Evolutionary conservation across 768 basidiomycete genomes (phyloP), one percentile per base, ranked within the genome.

Genomic region (Fomitopsis pulvina): DNA sequence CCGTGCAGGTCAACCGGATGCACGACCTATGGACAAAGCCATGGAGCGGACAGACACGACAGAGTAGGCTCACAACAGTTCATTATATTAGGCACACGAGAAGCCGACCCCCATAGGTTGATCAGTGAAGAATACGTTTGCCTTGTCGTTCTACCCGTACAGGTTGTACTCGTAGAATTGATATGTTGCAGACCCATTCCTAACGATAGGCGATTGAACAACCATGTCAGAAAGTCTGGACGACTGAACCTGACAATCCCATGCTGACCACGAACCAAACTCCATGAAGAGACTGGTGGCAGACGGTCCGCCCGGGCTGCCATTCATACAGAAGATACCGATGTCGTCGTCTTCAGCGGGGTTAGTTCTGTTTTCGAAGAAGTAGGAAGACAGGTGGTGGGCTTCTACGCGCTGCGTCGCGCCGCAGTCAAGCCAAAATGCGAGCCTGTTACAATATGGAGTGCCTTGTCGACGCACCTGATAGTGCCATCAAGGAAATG

Each of bases 171-270:
- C 71, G 1, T 73, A 38, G 67, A 65, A 20, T 73, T 71, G 9
- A 71, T 66, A 87, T 73, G 32, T 78, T 73, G 63, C 89, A 92
- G n/a, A n/a, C n/a, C n/a, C n/a, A n/a, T n/a, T n/a, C n/a, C n/a
- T n/a, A n/a, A n/a, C n/a, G n/a, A n/a, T n/a, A n/a, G n/a, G n/a
- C n/a, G n/a, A n/a, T n/a, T n/a, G n/a, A n/a, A n/a, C n/a, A n/a
- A n/a, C n/a, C n/a, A n/a, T n/a, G n/a, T n/a, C n/a, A n/a, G n/a
- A n/a, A n/a, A n/a, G n/a, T n/a, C n/a, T n/a, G n/a, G n/a, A n/a
- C n/a, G n/a, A n/a, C n/a, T n/a, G n/a, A n/a, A n/a, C n/a, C n/a
- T n/a, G n/a, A n/a, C n/a, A n/a, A n/a, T n/a, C n/a, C n/a, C n/a
- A n/a, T n/a, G n/a, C n/a, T n/a, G n/a, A n/a, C n/a, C n/a, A 41